Evolutionary conservation across 2,329 filamentous ascomycete genomes (phyloP), one percentile per base, ranked within the genome.

Genomic region (Colletotrichum echinochloae): DNA sequence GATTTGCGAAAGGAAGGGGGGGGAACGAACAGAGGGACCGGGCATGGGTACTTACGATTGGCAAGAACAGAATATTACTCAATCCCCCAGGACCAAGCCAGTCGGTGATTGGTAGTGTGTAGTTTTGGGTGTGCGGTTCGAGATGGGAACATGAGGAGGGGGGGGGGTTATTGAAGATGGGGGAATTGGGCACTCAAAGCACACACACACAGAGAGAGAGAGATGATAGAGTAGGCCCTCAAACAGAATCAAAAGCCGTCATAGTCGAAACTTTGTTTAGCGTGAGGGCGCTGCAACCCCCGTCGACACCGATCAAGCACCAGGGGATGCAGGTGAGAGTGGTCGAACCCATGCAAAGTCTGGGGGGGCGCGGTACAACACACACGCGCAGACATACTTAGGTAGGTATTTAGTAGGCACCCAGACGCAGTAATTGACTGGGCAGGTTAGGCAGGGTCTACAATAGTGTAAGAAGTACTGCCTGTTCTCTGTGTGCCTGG

Each of bases 201-300:
- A n/a, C n/a, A 41, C 16, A 18, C 6, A 26, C n/a, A 49, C 5
- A 26, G 20, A 51, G 23, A 9, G 16, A 12, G 20, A n/a, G 46
- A 18, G 9, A 63, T n/a, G n/a, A n/a, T n/a, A n/a, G 64, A 49
- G 12, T n/a, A 28, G 14, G 4, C 8, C 14, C 48, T 51, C 26
- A 52, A 63, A 46, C 44, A 46, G 44, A 12, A 26, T 64, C 37
- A 44, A 60, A 35, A 23, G 39, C 55, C 66, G 66, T 73, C 72
- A 73, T 73, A 72, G 72, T 64, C 62, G 66, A 66, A 72, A 73
- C 72, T 73, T 35, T 72, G 72, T 73, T 73, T 70, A 46, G 20
- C 63, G 56, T 62, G 46, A 46, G 35, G 41, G 41, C 26, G 60
- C 49, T 51, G 23, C 44, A 26, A 8, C 37, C 37, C 64, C 48